These are phyloP conservation scores for Metschnikowia cerradonensis DNA, from an alignment of 805 yeast species.

Conservation along the genomic window DNA sequence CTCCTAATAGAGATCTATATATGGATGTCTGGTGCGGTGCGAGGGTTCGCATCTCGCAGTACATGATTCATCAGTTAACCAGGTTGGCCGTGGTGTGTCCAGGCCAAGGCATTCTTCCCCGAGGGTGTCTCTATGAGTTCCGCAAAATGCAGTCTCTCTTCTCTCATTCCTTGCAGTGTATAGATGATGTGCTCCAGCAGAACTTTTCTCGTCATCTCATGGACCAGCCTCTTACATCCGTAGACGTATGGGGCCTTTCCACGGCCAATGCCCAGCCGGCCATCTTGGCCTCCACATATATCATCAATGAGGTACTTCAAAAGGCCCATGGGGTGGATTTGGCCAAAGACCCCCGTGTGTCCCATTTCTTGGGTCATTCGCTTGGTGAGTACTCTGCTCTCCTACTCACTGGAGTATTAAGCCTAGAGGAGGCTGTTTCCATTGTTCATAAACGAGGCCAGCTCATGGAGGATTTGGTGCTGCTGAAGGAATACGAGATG, in stretches of 20 bases:
- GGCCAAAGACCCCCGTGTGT: constrained; percentile 14
- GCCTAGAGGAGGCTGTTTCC: constrained; percentile 12
- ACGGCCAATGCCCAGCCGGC: constrained; percentile 50
- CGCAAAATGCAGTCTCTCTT: constrained; percentile 8
- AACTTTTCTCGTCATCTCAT: constrained; percentile 11
- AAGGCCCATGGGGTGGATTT: constrained; percentile 12
- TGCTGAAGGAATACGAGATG: constrained; percentile 24
- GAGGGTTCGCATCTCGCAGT: neutral
- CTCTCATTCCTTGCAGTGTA: constrained; percentile 10
- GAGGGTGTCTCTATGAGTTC: constrained; percentile 14
- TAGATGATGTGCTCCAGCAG: constrained; percentile 13
- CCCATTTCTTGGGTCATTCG: constrained; percentile 16
- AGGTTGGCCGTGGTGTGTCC: constrained; percentile 17
- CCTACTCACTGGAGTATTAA: constrained; percentile 13
- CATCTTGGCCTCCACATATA: constrained; percentile 38
- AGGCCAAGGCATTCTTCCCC: constrained; percentile 18
- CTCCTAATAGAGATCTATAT: too few relatives aligned
- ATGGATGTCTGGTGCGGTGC: neutral
- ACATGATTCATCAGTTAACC: neutral
- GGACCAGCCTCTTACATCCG: constrained; percentile 5
- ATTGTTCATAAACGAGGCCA: constrained; percentile 18
- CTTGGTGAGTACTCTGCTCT: constrained; percentile 19
- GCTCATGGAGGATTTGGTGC: constrained; percentile 11
- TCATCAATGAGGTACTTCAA: constrained; percentile 7
- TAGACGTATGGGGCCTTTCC: constrained; percentile 15